Percentiles rank a stretch among this genome's conserved stretches.
Evolutionary conservation across 2,329 filamentous ascomycete genomes (phyloP).

Genomic region (Diaporthe citriasiana): DNA sequence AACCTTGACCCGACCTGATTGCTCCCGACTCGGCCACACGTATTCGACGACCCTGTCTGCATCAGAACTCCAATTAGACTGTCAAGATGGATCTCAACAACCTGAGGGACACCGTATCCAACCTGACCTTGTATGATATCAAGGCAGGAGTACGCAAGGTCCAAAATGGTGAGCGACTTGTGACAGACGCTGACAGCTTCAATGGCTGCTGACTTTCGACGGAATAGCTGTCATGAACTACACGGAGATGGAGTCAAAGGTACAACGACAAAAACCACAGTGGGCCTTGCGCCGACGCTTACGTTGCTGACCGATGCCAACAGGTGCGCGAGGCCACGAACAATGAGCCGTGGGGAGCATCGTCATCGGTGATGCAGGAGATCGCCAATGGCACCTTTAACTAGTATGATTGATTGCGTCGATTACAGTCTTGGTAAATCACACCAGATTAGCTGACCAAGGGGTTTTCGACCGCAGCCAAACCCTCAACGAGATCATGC

Average conservation of each 20-base stretch:
- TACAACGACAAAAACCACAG: conserved; percentile 48
- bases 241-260: conserved; percentile 89
- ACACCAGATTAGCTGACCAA: conserved; percentile 37
- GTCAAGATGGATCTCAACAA: conserved; percentile 85
- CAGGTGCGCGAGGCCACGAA: conserved; percentile 98
- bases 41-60: neutral
- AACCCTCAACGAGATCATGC: conserved; percentile 99
- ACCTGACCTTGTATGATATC: conserved; percentile 93
- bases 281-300: conserved; percentile 31
- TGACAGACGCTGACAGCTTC: neutral
- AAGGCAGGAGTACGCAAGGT: conserved; percentile 96
- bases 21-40: neutral
- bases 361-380: conserved; percentile 91
- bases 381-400: conserved; percentile 98
- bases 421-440: neutral
- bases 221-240: conserved; percentile 93
- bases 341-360: conserved; percentile 96
- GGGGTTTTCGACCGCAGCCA: conserved; percentile 71
- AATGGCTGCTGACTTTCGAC: conserved; percentile 24
- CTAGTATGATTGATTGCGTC: conserved; percentile 76
- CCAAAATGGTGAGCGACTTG: conserved; percentile 83
- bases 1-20: conserved; percentile 5
- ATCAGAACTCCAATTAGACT: conserved; percentile 17
- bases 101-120: conserved; percentile 88
- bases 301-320: conserved; percentile 41